A percentile compares a stretch with the other conserved stretches of the same genome.
phyloP scores from a whole-genome alignment of 1,139 yeast genomes.

The Meyerozyma smithsonii region DNA sequence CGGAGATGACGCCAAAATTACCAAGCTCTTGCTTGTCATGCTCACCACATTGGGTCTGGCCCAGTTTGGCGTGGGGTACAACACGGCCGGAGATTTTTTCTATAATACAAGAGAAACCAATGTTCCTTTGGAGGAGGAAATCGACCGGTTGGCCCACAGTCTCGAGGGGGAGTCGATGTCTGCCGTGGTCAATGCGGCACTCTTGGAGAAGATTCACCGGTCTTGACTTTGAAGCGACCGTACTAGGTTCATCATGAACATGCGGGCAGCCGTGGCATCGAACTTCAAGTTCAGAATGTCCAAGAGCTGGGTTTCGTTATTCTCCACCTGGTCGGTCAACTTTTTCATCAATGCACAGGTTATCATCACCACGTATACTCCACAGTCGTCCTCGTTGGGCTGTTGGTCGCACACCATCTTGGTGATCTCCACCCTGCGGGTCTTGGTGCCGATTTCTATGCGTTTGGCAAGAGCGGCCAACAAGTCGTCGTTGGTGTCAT shows the following conservation, averaged over 20 bases:
- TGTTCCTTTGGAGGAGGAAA: slow-evolving; percentile 5
- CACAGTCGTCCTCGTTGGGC: slow-evolving; percentile 44
- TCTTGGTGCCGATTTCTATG: slow-evolving; percentile 18
- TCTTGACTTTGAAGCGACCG: background rate
- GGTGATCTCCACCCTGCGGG: slow-evolving; percentile 18
- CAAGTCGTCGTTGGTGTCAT: slow-evolving; percentile 15
- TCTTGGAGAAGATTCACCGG: slow-evolving; percentile 7
- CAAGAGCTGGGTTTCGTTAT: slow-evolving; percentile 4
- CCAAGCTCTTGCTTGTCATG: slow-evolving; percentile 8
- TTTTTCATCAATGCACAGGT: slow-evolving; percentile 29
- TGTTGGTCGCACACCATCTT: slow-evolving; percentile 39
- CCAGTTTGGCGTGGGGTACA: slow-evolving; percentile 7
- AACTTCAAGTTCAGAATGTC: slow-evolving; percentile 8
- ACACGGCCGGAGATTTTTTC: slow-evolving; percentile 8
- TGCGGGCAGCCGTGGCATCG: slow-evolving; percentile 9
- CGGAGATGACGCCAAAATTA: slow-evolving; percentile 2
- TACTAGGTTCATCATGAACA: slow-evolving; percentile 9
- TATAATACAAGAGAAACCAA: slow-evolving; percentile 5
- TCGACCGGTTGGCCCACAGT: slow-evolving; percentile 8
- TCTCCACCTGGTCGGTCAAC: slow-evolving; percentile 8
- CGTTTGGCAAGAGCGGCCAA: slow-evolving; percentile 21
- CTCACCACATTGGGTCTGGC: slow-evolving; percentile 8
- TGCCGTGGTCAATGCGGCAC: slow-evolving; percentile 8
- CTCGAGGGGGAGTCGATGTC: slow-evolving; percentile 12
- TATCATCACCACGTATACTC: slow-evolving; percentile 39